phyloP scores from a whole-genome alignment of 1,284 basidiomycete genomes.

The Volvariella surrecta region DNA sequence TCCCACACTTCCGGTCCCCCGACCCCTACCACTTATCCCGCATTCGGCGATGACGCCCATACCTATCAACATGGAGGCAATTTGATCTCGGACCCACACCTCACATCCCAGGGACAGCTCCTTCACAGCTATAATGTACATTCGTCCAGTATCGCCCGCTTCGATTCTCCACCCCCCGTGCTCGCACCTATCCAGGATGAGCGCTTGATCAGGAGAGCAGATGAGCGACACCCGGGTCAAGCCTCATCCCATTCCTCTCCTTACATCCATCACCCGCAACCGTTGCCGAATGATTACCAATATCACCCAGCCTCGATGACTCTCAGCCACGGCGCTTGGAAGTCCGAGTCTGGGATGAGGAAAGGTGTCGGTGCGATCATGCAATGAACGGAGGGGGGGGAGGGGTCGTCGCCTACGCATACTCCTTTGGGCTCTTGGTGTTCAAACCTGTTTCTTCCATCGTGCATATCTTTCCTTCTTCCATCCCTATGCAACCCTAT shows the following conservation, averaged over 20 bases:
- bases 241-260: constrained; percentile 16
- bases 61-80: constrained; percentile 14
- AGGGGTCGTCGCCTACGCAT: constrained; percentile 9
- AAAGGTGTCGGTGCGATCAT: constrained; percentile 25
- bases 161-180: constrained; percentile 42
- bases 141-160: constrained; percentile 18
- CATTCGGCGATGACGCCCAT: constrained; percentile 34
- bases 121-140: constrained; percentile 21
- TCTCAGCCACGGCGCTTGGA: constrained; percentile 28
- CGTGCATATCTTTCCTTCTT: constrained; percentile 3
- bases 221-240: constrained; percentile 10
- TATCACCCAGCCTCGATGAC: constrained; percentile 22
- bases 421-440: constrained; percentile 4
- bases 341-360: constrained; percentile 24
- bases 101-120: constrained; percentile 21
- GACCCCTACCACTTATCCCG: constrained; percentile 34
- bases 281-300: constrained; percentile 25
- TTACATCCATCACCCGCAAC: constrained; percentile 32
- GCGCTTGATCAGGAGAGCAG: constrained; percentile 25
- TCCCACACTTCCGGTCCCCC: constrained; percentile 41
- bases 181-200: constrained; percentile 47
- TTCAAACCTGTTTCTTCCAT: constrained; percentile 5
- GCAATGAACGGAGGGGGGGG: constrained; percentile 2
- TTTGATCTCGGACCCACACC: constrained; percentile 18
- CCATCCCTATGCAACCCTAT: no score